These are phyloP conservation scores for Phytophthora brassicae DNA, from an alignment of 352 stramenopile species.

Conservation along the genomic window DNA sequence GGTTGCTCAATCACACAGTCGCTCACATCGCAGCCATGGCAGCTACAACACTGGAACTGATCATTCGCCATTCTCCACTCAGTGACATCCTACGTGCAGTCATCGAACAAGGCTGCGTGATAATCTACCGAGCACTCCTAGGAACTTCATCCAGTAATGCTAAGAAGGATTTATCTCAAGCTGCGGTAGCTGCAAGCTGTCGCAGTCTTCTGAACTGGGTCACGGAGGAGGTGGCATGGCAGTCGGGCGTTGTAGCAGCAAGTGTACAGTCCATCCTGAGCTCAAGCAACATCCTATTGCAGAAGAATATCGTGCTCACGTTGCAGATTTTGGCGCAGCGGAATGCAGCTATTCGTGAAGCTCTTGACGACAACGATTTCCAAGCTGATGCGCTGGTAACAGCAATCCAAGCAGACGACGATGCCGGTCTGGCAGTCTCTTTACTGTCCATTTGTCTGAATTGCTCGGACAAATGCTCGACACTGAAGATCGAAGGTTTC, in stretches of 20 bases:
- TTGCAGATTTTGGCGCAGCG: conserved; percentile 41
- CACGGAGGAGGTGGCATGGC: conserved; percentile 25
- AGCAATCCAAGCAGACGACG: conserved; percentile 25
- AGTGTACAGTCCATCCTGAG: conserved; percentile 29
- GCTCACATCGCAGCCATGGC: conserved; percentile 22
- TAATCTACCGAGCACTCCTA: conserved; percentile 31
- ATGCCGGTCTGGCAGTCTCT: conserved; percentile 21
- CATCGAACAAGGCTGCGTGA: conserved; percentile 52
- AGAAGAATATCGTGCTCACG: conserved; percentile 46
- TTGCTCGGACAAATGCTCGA: conserved; percentile 40
- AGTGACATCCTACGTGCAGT: conserved; percentile 40
- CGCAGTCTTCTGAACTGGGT: conserved; percentile 35
- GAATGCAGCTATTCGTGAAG: conserved; percentile 21
- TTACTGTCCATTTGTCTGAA: conserved; percentile 29
- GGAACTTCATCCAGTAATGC: conserved; percentile 1
- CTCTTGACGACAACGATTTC: conserved; percentile 26
- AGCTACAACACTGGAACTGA: conserved; percentile 13
- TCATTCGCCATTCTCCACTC: conserved; percentile 28
- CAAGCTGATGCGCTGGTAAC: conserved; percentile 19
- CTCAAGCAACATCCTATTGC: conserved; percentile 43
- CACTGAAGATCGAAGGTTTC: conserved; percentile 38
- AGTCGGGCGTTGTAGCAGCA: conserved; percentile 27
- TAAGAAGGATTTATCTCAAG: conserved; percentile 4
- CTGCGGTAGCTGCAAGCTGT: conserved; percentile 21
- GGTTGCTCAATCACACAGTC: conserved; percentile 34